Base-by-base conservation (phyloP, 805 yeast species). In the Metschnikowia anglica region DNA sequence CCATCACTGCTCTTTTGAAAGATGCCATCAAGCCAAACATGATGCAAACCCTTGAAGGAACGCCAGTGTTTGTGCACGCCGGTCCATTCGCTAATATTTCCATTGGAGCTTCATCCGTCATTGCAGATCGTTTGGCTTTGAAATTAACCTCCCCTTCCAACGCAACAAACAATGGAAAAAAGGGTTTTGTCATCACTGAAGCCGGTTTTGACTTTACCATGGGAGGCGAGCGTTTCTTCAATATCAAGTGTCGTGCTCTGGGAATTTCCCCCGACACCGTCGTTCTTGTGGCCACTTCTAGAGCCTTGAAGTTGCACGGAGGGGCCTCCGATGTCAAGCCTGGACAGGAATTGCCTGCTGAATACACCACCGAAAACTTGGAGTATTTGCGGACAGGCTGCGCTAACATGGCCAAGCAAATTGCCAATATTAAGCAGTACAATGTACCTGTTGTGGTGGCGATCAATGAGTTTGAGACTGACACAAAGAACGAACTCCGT, bases 161-260 rank as follows among this genome's bases (percentile, higher is more conserved):
- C 66, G 65, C 76, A 49, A 61, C 61, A 43, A 70, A 70, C 55
- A 63, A 56, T 47, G 76, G 80, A 41, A 47, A 54, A 43, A 72
- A 73, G 48, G 98, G 98, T 53, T 91, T 79, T 61, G 98, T 89
- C 42, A 88, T 91, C 48, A 91, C 99, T 38, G 99, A 91, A 67
- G 97, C 98, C 29, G 99, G 99, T 40, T 91, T 91, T 70, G 98
- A 91, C 68, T 91, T 93, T 74, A 91, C 97, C 37, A 91, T 91
- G 98, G 99, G 99, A 53, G 98, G 98, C 55, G 99, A 91, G 73
- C 79, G 98, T 59, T 91, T 91, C 71, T 79, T 91, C 68, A 88
- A 91, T 73, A 91, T 91, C 66, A 91, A 91, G 72, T 89, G 97
- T 66, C 83, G 98, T 63, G 77, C 95, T 15, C 85, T 95, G 29